phyloP scores from a whole-genome alignment of 2,329 filamentous ascomycete species.

The Elsinoe fawcettii region DNA sequence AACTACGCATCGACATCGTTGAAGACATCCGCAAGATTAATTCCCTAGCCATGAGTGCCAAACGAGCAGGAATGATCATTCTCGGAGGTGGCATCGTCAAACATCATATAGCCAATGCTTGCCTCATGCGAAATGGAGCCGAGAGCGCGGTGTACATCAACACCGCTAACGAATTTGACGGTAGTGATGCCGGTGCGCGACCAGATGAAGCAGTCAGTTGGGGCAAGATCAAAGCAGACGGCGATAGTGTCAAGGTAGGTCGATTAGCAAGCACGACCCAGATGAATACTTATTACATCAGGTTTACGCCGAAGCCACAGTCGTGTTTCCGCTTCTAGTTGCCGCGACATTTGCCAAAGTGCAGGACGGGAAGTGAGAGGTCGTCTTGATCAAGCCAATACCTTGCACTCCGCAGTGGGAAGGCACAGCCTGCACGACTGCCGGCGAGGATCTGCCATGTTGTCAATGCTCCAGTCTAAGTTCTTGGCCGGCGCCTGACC shows the following conservation, averaged over 20 bases:
- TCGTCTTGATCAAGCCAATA: neutral
- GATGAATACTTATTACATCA: conserved; percentile 20
- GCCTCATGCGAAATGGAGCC: conserved; percentile 93
- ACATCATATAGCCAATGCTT: conserved; percentile 97
- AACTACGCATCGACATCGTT: conserved; percentile 82
- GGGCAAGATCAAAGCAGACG: conserved; percentile 93
- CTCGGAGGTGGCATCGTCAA: conserved; percentile 93
- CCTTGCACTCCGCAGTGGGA: no score
- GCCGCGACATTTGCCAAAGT: conserved; percentile 56
- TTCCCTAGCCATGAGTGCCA: conserved; percentile 78
- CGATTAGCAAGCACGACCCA: no score
- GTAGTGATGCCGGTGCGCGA: conserved; percentile 87
- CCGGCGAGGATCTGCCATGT: neutral
- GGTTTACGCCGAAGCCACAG: conserved; percentile 60
- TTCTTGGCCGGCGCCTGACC: neutral
- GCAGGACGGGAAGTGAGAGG: conserved; percentile 8
- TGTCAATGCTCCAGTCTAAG: neutral
- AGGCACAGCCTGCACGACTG: neutral
- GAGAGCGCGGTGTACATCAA: conserved; percentile 98
- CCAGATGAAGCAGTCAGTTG: conserved; percentile 97
- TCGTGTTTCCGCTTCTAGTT: conserved; percentile 60
- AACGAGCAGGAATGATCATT: conserved; percentile 88
- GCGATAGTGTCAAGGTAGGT: conserved; percentile 76
- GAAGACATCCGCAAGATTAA: conserved; percentile 92
- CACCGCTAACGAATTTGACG: conserved; percentile 94